phyloP scores from a whole-genome alignment of 2,329 filamentous ascomycete genomes.

The Trichoderma arundinaceum region DNA sequence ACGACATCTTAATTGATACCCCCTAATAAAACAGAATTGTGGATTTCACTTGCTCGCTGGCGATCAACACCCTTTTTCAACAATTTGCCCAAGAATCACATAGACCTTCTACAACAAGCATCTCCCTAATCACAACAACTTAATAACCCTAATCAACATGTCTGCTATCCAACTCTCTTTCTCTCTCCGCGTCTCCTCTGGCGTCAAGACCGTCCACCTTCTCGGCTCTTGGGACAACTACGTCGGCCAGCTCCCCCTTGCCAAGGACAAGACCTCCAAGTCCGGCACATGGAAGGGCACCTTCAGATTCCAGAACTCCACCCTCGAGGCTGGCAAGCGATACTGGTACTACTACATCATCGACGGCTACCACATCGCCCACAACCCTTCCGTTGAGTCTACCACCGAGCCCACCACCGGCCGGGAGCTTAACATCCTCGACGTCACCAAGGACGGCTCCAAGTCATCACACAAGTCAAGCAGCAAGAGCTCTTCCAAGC shows the following conservation, averaged over 20 bases:
- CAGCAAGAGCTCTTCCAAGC: conserved; percentile 50
- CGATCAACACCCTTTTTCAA: conserved; percentile 37
- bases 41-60: conserved; percentile 63
- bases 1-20: conserved; percentile 41
- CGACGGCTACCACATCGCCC: conserved; percentile 96
- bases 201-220: conserved; percentile 96
- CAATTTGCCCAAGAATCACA: conserved; percentile 32
- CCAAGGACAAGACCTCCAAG: conserved; percentile 86
- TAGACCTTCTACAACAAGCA: conserved; percentile 27
- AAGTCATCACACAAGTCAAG: conserved; percentile 48
- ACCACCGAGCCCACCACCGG: conserved; percentile 95
- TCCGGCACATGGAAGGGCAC: conserved; percentile 92
- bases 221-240: conserved; percentile 99
- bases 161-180: conserved; percentile 93
- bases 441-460: conserved; percentile 68
- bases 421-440: conserved; percentile 96
- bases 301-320: conserved; percentile 90
- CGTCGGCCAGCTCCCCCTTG: conserved; percentile 88
- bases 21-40: conserved; percentile 54
- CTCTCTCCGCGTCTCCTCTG: conserved; percentile 91
- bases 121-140: conserved; percentile 38
- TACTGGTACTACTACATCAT: conserved; percentile 99
- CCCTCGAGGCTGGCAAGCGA: conserved; percentile 84
- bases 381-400: conserved; percentile 89
- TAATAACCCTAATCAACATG: conserved; percentile 62